Evolutionary conservation across 768 basidiomycete species (phyloP).

Genomic region (Suillus tomentosus): DNA sequence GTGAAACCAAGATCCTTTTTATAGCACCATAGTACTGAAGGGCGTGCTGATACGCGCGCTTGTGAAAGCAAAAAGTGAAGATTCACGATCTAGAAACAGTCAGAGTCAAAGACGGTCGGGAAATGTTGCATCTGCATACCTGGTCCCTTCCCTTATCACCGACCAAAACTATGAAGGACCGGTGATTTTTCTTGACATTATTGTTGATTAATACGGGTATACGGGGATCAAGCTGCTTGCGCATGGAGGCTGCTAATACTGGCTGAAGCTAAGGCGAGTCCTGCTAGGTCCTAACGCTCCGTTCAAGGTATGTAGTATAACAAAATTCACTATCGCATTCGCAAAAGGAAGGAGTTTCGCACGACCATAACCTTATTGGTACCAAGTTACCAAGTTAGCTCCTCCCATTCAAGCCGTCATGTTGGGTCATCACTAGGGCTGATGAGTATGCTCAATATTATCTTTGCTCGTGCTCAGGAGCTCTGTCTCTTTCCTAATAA

Average conservation of each 20-base stretch:
- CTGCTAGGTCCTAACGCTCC: neutral
- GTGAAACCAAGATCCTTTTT: constrained; percentile 98
- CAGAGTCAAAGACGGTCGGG: neutral
- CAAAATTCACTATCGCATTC: neutral
- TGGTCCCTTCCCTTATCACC: constrained; percentile 94
- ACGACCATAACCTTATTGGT: neutral
- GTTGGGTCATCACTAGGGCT: neutral
- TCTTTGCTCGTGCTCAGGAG: neutral
- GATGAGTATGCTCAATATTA: neutral
- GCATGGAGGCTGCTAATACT: constrained; percentile 45
- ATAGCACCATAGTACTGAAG: constrained; percentile 97
- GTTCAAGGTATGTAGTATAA: neutral
- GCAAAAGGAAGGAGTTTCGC: neutral
- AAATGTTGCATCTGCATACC: constrained; percentile 41
- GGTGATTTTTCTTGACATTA: constrained; percentile 89
- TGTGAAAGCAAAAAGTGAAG: constrained; percentile 94
- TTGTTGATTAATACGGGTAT: constrained; percentile 92
- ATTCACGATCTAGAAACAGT: constrained; percentile 73
- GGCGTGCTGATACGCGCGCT: constrained; percentile 83
- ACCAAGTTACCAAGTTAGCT: no score
- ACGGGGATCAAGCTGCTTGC: constrained; percentile 89
- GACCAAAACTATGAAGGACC: constrained; percentile 95
- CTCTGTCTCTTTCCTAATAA: neutral
- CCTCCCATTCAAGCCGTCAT: neutral
- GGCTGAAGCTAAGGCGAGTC: neutral